phyloP scores from a whole-genome alignment of 129 eudicot genomes.

The Tagetes patula region DNA sequence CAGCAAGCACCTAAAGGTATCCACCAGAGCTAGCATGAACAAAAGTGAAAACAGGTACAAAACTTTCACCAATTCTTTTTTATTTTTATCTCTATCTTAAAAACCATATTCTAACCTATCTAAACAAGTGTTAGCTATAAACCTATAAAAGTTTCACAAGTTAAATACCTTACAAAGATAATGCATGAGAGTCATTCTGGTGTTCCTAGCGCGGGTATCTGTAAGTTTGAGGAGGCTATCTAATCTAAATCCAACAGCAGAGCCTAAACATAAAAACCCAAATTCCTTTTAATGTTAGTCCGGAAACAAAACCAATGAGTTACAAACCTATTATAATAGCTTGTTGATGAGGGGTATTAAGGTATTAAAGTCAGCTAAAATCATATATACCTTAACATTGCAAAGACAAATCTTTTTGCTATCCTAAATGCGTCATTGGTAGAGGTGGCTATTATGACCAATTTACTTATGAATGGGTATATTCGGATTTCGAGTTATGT shows the following conservation, averaged over 20 bases:
- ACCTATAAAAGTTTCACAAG: background rate
- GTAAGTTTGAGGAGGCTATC: slow-evolving; percentile 92
- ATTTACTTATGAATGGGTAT: background rate
- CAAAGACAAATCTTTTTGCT: background rate
- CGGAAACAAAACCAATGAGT: slow-evolving; percentile 9
- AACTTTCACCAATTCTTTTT: background rate
- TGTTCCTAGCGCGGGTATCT: slow-evolving; percentile 85
- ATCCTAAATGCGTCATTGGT: slow-evolving; percentile 11
- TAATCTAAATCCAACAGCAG: slow-evolving; percentile 96
- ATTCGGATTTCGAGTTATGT: background rate
- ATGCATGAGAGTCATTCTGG: slow-evolving; percentile 92
- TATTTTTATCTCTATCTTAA: background rate
- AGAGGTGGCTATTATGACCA: background rate
- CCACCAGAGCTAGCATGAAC: slow-evolving; percentile 35
- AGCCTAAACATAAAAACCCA: slow-evolving; percentile 41
- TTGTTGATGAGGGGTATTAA: slow-evolving; percentile 1
- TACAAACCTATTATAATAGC: background rate
- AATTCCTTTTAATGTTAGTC: background rate
- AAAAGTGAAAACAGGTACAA: slow-evolving; percentile 28
- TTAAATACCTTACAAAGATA: slow-evolving; percentile 84
- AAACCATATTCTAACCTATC: slow-evolving; percentile 11
- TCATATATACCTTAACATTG: background rate
- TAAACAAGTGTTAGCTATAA: background rate
- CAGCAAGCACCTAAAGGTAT: slow-evolving; percentile 67
- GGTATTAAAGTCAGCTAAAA: background rate